Percentiles rank a stretch among this genome's conserved stretches.
Conservation (phyloP, 129 eudicot species). For the Kitagawia praeruptora region DNA sequence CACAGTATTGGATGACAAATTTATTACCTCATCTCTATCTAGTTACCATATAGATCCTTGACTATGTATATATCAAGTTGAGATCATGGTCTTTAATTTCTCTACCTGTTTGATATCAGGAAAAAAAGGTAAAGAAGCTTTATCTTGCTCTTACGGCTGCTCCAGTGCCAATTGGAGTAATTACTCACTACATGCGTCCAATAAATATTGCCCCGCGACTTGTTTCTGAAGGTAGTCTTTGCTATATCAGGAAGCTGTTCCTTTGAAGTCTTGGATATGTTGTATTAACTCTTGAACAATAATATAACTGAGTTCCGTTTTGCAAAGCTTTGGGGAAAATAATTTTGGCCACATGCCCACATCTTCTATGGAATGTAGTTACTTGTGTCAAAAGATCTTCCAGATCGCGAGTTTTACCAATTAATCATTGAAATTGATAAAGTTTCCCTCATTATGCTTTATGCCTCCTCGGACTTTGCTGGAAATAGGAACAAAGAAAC, state of each 20-base stretch:
- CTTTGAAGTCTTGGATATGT: neutral
- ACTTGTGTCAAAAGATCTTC: neutral
- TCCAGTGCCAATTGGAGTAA: slow-evolving; percentile 63
- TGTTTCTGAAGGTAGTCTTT: slow-evolving; percentile 52
- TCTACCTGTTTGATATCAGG: slow-evolving; percentile 32
- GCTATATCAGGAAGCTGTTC: neutral
- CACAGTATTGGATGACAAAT: neutral
- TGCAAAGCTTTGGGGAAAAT: neutral
- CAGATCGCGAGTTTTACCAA: neutral
- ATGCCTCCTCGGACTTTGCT: neutral
- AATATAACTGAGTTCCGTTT: neutral
- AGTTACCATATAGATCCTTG: neutral
- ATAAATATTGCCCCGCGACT: slow-evolving; percentile 69
- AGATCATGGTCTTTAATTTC: neutral
- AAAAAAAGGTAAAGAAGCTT: slow-evolving; percentile 80
- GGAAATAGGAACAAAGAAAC: neutral
- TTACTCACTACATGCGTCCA: slow-evolving; percentile 95
- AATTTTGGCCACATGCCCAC: neutral
- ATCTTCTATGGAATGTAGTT: neutral
- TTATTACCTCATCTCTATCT: neutral
- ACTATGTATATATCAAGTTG: neutral
- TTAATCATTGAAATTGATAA: neutral
- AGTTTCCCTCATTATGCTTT: neutral
- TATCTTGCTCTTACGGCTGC: slow-evolving; percentile 94
- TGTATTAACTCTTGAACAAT: neutral